Conservation (phyloP, 768 basidiomycete genomes). For the Russula compacta region DNA sequence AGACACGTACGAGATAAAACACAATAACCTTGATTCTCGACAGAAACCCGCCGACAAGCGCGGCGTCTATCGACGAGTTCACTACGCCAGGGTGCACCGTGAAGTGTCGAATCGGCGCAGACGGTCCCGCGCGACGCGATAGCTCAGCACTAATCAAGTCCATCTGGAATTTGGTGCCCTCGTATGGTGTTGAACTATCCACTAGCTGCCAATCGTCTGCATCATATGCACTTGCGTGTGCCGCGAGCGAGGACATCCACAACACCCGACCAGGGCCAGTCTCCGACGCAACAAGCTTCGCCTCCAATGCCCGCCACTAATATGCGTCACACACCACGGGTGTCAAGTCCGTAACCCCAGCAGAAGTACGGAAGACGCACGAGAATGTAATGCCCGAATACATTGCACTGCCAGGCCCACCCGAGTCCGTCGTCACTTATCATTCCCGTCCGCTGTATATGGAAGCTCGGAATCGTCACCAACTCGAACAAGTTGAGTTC, state of each 20-base stretch:
- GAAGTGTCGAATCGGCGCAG: constrained; percentile 42
- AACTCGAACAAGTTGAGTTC: constrained; percentile 32
- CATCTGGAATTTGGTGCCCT: constrained; percentile 67
- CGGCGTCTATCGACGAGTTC: constrained; percentile 49
- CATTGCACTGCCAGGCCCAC: constrained; percentile 77
- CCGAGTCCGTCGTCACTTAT: constrained; percentile 63
- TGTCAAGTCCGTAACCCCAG: background rate
- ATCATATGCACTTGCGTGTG: constrained; percentile 44
- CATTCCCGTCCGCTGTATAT: constrained; percentile 50
- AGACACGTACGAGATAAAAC: constrained; percentile 55
- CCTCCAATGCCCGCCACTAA: constrained; percentile 57
- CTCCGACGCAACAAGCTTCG: constrained; percentile 39
- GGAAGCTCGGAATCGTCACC: constrained; percentile 47
- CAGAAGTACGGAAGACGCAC: constrained; percentile 34
- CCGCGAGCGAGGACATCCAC: constrained; percentile 73
- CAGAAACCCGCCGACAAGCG: constrained; percentile 37
- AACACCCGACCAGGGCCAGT: constrained; percentile 48
- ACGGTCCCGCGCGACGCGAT: constrained; percentile 33
- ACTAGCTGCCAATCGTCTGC: constrained; percentile 64
- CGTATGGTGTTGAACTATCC: constrained; percentile 54
- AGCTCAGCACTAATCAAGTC: constrained; percentile 55
- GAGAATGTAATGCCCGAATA: constrained; percentile 73
- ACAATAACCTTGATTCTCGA: constrained; percentile 40
- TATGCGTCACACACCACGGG: background rate
- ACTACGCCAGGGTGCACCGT: constrained; percentile 63